phyloP scores from a whole-genome alignment of 768 basidiomycete species.

The Termitomyces sp. region DNA sequence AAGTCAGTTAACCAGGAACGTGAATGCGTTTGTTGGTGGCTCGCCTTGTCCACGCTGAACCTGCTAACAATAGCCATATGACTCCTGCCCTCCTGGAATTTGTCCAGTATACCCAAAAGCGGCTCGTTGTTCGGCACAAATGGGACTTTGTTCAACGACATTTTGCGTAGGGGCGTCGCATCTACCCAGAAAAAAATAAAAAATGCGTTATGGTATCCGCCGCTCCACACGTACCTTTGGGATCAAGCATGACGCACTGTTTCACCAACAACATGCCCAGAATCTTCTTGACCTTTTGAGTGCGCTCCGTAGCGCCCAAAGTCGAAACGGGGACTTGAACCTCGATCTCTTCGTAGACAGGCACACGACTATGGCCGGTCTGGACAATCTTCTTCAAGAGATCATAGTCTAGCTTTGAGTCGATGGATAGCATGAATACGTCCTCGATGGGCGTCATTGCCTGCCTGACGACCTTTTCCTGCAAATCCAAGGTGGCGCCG shows the following conservation, averaged over 20 bases:
- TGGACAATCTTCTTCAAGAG: slow-evolving; percentile 71
- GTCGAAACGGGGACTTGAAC: slow-evolving; percentile 51
- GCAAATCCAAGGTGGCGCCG: slow-evolving; percentile 83
- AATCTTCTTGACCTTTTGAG: slow-evolving; percentile 71
- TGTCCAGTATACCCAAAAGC: slow-evolving; percentile 79
- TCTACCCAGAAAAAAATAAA: too few relatives aligned
- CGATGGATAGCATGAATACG: slow-evolving; percentile 87
- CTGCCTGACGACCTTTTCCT: slow-evolving; percentile 80
- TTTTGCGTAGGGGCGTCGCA: slow-evolving; percentile 75
- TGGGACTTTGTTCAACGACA: slow-evolving; percentile 83
- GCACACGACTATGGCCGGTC: slow-evolving; percentile 82
- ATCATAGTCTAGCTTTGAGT: slow-evolving; percentile 78
- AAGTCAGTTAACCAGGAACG: neutral
- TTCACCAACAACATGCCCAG: slow-evolving; percentile 86
- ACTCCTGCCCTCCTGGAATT: slow-evolving; percentile 85
- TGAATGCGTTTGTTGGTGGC: too few relatives aligned
- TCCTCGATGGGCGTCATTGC: slow-evolving; percentile 80
- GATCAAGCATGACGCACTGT: slow-evolving; percentile 84
- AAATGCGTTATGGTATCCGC: too few relatives aligned
- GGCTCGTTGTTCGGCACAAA: slow-evolving; percentile 86
- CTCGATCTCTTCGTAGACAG: slow-evolving; percentile 77
- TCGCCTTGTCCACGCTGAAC: slow-evolving; percentile 60
- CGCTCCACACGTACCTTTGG: too few relatives aligned
- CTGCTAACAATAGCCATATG: slow-evolving; percentile 91
- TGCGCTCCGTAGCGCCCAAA: slow-evolving; percentile 21